Base-by-base conservation (phyloP, 1,284 basidiomycete genomes). In the Psilocybe mexicana region DNA sequence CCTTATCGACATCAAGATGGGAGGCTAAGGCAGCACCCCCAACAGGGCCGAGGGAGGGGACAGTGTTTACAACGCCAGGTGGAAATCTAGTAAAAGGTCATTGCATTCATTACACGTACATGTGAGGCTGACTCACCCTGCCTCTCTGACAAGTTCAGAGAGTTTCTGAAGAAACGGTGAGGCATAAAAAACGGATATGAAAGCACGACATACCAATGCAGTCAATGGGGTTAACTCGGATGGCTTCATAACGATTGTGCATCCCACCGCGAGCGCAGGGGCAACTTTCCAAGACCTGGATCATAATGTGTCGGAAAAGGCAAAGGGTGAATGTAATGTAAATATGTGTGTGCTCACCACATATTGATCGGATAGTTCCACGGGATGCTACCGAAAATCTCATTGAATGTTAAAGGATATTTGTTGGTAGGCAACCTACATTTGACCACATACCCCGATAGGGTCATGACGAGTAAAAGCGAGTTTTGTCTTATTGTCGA, bases 351-450 rank as follows among this genome's bases (percentile, higher is more conserved):
- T 50, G 70, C 80, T 26, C 72, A 87, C 88, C 92, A 93, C 93
- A 96, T 95, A 65, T 85, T 85, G 70, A 96, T 90, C 12, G 93
- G 94, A 72, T 94, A 96, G 76, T 96, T 95, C 91, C 90, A 93
- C 10, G 92, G 92, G 63, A 94, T 93, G 65, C 91, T 93, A 67
- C 56, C 30, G 26, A 56, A 50, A 25, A 8, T 25, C 62, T 47
- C 47, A 43, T 53, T 35, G 44, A 44, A 42, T 38, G 24, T 47
- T 43, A 48, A 50, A 38, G 24, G n/a, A 36, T 25, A 40, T 18
- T 6, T 35, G 45, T 52, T n/a, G n/a, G 7, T 26, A 18, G 11
- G 26, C 35, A 33, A 74, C 83, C 65, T 69, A 92, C 90, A 95
- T 94, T 69, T 94, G 92, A 7, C 90, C 93, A 67, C 90, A 94